A percentile compares a stretch with the other conserved stretches of the same genome.
These are phyloP conservation scores for Clonostachys sp. DNA, from an alignment of 2,329 filamentous ascomycete species.

Conservation along the genomic window DNA sequence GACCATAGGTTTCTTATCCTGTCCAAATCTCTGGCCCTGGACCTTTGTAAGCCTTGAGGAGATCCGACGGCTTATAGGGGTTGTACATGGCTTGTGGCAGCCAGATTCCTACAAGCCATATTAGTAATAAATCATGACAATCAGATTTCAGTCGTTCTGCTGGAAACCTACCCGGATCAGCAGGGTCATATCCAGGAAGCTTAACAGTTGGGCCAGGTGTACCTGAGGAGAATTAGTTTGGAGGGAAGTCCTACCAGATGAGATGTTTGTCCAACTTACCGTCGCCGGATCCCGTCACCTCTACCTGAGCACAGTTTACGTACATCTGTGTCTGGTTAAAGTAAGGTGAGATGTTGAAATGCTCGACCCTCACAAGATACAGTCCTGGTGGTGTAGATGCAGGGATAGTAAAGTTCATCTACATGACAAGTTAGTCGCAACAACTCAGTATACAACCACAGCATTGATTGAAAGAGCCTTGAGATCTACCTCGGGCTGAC, in stretches of 20 bases:
- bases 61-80: too few relatives aligned
- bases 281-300: constrained; percentile 8
- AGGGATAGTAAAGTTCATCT: constrained; percentile 13
- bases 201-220: constrained; percentile 14
- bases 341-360: constrained; percentile 18
- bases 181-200: constrained; percentile 18
- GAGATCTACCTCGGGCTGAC: constrained; percentile 1
- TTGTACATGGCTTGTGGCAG: too few relatives aligned
- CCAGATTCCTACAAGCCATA: too few relatives aligned
- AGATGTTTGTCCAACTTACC: neutral
- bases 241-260: too few relatives aligned
- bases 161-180: neutral
- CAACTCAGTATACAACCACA: too few relatives aligned
- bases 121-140: too few relatives aligned
- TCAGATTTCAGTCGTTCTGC: too few relatives aligned
- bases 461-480: too few relatives aligned
- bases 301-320: constrained; percentile 13
- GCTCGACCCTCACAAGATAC: constrained; percentile 19
- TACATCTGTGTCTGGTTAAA: constrained; percentile 23
- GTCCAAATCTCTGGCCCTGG: too few relatives aligned
- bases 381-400: constrained; percentile 9
- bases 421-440: constrained; percentile 4
- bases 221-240: too few relatives aligned
- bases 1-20: too few relatives aligned
- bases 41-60: too few relatives aligned